Percentiles rank a stretch among this genome's conserved stretches.
These are phyloP conservation scores for Planoprotostelium fungivorum DNA, from an alignment of 78 protist genomes.

Conservation along the genomic window DNA sequence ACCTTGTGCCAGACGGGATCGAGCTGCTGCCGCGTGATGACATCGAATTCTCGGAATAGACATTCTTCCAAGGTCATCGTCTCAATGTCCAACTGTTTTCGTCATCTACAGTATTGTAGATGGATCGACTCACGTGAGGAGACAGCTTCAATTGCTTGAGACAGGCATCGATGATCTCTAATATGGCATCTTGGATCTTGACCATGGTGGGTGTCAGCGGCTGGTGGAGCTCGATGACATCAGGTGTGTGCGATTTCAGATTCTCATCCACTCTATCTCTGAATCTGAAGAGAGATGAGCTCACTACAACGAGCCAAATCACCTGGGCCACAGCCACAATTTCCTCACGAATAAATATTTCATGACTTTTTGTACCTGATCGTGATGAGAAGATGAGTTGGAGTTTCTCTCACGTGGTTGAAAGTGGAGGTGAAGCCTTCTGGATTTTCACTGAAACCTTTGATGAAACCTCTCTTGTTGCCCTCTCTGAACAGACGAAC, in stretches of 20 bases:
- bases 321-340: slow-evolving; percentile 79
- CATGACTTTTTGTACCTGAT: slow-evolving; percentile 22
- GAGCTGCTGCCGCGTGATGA: background rate
- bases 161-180: slow-evolving; percentile 19
- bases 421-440: slow-evolving; percentile 31
- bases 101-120: background rate
- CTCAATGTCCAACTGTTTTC: background rate
- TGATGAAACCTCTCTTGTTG: slow-evolving; percentile 18
- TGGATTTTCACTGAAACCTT: slow-evolving; percentile 49
- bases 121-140: background rate
- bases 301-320: background rate
- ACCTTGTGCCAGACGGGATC: background rate
- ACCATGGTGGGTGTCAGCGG: slow-evolving; percentile 19
- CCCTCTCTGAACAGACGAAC: slow-evolving; percentile 53
- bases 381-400: background rate
- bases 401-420: slow-evolving; percentile 31
- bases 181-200: slow-evolving; percentile 19
- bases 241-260: slow-evolving; percentile 17
- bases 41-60: background rate
- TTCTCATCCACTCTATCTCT: background rate
- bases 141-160: slow-evolving; percentile 17
- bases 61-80: background rate
- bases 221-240: slow-evolving; percentile 48
- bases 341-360: slow-evolving; percentile 17
- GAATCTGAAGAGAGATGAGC: slow-evolving; percentile 11